Evolutionary conservation across 768 basidiomycete species (phyloP).

Genomic region (Boletus rufocinnamomeus): DNA sequence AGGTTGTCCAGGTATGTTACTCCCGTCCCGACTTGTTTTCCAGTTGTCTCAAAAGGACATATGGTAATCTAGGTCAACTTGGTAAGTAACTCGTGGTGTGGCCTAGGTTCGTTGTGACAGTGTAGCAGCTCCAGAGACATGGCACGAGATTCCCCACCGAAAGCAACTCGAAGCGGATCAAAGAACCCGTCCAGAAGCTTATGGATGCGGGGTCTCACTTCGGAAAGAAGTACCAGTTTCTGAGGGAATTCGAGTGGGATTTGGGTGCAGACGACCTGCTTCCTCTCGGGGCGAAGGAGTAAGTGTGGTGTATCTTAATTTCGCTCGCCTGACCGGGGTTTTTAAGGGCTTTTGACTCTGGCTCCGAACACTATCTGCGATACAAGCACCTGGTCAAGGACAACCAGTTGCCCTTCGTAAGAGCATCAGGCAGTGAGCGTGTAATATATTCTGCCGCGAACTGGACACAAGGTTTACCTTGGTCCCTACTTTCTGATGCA

Average conservation of each 20-base stretch:
- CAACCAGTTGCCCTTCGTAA: slow-evolving; percentile 52
- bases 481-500: not conserved
- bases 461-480: slow-evolving; percentile 59
- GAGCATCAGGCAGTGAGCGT: slow-evolving; percentile 52
- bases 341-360: slow-evolving; percentile 52
- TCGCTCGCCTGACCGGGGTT: not conserved
- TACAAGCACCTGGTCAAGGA: slow-evolving; percentile 51
- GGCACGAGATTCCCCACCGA: slow-evolving; percentile 76
- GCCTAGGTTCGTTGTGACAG: slow-evolving; percentile 6
- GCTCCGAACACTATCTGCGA: slow-evolving; percentile 50
- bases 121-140: slow-evolving; percentile 70
- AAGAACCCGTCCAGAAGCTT: slow-evolving; percentile 54
- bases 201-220: slow-evolving; percentile 45
- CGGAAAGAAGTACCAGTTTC: slow-evolving; percentile 54
- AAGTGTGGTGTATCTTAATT: slow-evolving; percentile 21
- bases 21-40: not conserved
- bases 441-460: slow-evolving; percentile 69
- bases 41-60: not conserved
- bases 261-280: slow-evolving; percentile 61
- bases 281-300: slow-evolving; percentile 70
- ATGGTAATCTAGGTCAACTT: slow-evolving; percentile 27
- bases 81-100: slow-evolving; percentile 18
- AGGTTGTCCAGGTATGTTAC: slow-evolving; percentile 52
- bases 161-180: slow-evolving; percentile 45
- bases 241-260: slow-evolving; percentile 57